Percentiles rank a stretch among this genome's conserved stretches.
These are phyloP conservation scores for Paralagenidium karlingii DNA, from an alignment of 352 stramenopile species.

Conservation along the genomic window DNA sequence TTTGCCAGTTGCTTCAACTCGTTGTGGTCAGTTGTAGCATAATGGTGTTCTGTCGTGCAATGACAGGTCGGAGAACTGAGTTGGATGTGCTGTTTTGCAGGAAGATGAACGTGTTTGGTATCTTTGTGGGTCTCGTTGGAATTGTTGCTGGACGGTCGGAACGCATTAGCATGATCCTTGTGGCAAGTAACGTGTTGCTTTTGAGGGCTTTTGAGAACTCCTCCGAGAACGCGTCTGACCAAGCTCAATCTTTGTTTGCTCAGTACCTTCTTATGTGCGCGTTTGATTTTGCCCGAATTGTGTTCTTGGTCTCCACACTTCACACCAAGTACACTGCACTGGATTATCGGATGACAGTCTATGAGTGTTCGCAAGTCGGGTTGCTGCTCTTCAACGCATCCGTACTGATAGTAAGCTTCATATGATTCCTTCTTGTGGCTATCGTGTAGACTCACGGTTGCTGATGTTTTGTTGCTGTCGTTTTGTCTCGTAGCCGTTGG, in stretches of 20 bases:
- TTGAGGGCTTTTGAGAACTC: too few species aligned
- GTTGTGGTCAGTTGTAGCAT: constrained; percentile 25
- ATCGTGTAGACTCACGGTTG: not conserved
- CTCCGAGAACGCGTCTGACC: not conserved
- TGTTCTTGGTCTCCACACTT: constrained; percentile 47
- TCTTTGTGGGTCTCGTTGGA: constrained; percentile 46
- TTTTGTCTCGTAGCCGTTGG: constrained; percentile 28
- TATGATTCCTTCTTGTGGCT: not conserved
- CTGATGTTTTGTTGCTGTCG: constrained; percentile 3
- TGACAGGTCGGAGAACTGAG: not conserved
- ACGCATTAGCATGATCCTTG: constrained; percentile 63
- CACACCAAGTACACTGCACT: constrained; percentile 48
- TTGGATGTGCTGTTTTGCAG: constrained; percentile 5
- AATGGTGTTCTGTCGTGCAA: not conserved
- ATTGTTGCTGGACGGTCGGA: constrained; percentile 60
- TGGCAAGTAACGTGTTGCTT: constrained; percentile 22
- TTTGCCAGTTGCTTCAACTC: constrained; percentile 54
- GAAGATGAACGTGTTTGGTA: constrained; percentile 63
- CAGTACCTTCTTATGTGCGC: constrained; percentile 58
- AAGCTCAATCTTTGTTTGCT: not conserved
- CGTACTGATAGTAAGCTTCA: constrained; percentile 38
- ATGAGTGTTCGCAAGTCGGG: constrained; percentile 63
- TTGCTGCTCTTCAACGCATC: constrained; percentile 48
- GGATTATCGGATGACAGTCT: constrained; percentile 38
- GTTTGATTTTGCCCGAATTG: constrained; percentile 56